Evolutionary conservation across 225 moss, liverwort and hornwort species (phyloP), one percentile per base, ranked within the genome.

Genomic region (Anthoceros angustus): DNA sequence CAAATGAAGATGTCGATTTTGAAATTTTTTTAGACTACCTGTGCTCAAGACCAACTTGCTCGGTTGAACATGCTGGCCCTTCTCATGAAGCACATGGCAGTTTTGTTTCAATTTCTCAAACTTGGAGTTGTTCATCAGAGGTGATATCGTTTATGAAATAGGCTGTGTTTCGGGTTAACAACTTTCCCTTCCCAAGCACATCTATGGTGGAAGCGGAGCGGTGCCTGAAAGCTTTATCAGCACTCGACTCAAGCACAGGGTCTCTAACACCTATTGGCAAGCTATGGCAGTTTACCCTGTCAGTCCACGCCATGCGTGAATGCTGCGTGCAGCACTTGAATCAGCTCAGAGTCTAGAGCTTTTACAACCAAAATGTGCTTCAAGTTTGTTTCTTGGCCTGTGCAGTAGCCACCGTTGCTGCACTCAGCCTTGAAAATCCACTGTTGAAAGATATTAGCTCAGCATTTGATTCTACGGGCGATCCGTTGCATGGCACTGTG

Each of bases 211-310:
- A 92, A 68, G 98, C 92, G 41, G 91, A 98, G 46, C 66, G 78
- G 63, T 89, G 98, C 72, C 74, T 98, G 72, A 86, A 73, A 70
- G 77, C 85, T 48, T 76, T 98, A 23, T 89, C 92, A 68, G 98
- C 98, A 60, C 76, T 98, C 67, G 85, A 77, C 69, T 26, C 70
- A 21, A 69, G 78, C 64, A 82, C 88, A 67, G 92, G 92, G 65
- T 71, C 73, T 66, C 67, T 98, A 21, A 92, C 92, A 11, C 74
- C 86, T 0, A 75, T 86, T 41, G 92, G 92, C 43, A 80, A 63
- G 89, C 83, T 39, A 92, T 98, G 98, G 88, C 98, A 48, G 82
- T 85, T 39, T 92, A 87, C 66, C 92, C 95, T 41, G 86, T 98
- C 62, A 98, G 98, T 76, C 98, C 98, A 68, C 87, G 98, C 40